Percentiles rank a stretch among this genome's conserved stretches.
Evolutionary conservation across 768 basidiomycete genomes (phyloP).

Genomic region (Calocybe cyanea): DNA sequence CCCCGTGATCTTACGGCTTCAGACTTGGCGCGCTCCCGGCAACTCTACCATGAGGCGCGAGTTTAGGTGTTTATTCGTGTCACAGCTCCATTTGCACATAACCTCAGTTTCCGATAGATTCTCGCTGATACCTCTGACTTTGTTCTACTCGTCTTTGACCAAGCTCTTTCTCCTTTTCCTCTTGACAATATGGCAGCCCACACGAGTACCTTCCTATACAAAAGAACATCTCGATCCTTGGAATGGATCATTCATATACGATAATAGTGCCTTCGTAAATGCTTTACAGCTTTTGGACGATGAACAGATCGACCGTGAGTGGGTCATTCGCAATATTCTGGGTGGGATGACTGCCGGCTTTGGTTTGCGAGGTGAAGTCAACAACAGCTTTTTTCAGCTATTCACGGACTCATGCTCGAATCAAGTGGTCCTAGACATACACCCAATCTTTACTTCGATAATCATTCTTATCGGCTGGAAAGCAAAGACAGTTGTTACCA

Average conservation of each 20-base stretch:
- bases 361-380: conserved; percentile 63
- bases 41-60: conserved; percentile 55
- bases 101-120: conserved; percentile 36
- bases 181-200: conserved; percentile 75
- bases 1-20: conserved; percentile 32
- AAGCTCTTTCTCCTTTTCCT: conserved; percentile 83
- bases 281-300: conserved; percentile 63
- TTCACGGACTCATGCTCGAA: no score
- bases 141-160: conserved; percentile 80
- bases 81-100: background rate
- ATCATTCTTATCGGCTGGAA: conserved; percentile 74
- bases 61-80: conserved; percentile 44
- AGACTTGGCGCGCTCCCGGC: conserved; percentile 19
- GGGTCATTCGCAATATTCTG: conserved; percentile 78
- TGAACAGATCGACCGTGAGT: conserved; percentile 73
- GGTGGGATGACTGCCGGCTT: conserved; percentile 89
- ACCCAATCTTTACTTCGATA: conserved; percentile 70
- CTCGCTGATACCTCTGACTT: conserved; percentile 71
- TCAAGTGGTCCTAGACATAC: conserved; percentile 73
- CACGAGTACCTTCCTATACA: conserved; percentile 22
- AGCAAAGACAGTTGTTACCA: conserved; percentile 61
- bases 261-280: conserved; percentile 30
- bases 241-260: conserved; percentile 19
- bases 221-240: conserved; percentile 22
- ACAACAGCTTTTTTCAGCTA: background rate